phyloP scores from a whole-genome alignment of 805 yeast genomes.

The Kluyveromyces wickerhamii region DNA sequence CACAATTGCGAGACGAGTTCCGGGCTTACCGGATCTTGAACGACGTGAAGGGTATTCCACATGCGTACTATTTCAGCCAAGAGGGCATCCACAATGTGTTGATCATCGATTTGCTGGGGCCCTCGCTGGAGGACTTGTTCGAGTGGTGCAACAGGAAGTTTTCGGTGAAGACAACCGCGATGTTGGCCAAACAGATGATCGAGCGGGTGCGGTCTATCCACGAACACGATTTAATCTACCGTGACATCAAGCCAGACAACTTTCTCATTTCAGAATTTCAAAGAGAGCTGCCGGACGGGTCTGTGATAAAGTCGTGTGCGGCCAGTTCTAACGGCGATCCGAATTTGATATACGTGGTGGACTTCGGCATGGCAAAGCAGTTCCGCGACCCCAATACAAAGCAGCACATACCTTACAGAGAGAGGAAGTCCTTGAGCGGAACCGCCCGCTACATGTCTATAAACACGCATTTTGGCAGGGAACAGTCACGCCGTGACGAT shows the following conservation, averaged over 20 bases:
- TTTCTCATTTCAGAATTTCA: conserved; percentile 45
- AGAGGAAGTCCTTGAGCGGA: conserved; percentile 71
- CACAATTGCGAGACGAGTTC: conserved; percentile 75
- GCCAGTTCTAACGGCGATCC: conserved; percentile 51
- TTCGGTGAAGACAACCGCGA: conserved; percentile 62
- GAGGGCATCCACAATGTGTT: conserved; percentile 75
- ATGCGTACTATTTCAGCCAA: conserved; percentile 77
- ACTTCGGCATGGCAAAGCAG: conserved; percentile 84
- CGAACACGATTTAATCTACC: conserved; percentile 65
- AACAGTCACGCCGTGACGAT: conserved; percentile 77
- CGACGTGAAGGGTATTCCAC: conserved; percentile 69
- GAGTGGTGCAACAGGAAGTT: conserved; percentile 84
- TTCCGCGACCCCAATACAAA: conserved; percentile 73
- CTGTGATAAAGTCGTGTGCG: conserved; percentile 32
- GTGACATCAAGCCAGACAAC: conserved; percentile 82
- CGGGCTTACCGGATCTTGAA: conserved; percentile 66
- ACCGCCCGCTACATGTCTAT: conserved; percentile 86
- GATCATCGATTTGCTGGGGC: conserved; percentile 71
- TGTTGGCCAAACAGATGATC: conserved; percentile 73
- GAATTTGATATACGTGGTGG: conserved; percentile 65
- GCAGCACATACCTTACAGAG: conserved; percentile 77
- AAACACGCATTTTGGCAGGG: conserved; percentile 80
- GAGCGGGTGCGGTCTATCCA: conserved; percentile 64
- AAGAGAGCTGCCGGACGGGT: conserved; percentile 14
- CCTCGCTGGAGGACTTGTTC: conserved; percentile 73